A percentile compares a stretch with the other conserved stretches of the same genome.
These are phyloP conservation scores for Nicotiana tabacum DNA, from an alignment of 257 asterid species.

Conservation along the genomic window DNA sequence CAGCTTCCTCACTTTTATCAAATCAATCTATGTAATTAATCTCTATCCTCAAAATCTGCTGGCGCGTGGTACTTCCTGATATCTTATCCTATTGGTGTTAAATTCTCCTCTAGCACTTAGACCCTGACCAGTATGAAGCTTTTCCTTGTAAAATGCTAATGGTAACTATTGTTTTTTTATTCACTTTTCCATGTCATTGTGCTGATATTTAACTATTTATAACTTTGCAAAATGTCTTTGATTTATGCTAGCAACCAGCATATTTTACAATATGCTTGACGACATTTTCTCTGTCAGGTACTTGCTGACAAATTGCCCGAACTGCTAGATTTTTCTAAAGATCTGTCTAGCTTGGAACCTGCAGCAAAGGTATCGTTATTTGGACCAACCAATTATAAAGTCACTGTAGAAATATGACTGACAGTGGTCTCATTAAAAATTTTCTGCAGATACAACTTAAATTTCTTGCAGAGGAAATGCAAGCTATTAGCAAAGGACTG, in stretches of 20 bases:
- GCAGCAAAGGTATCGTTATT: slow-evolving; percentile 57
- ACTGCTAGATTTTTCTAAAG: slow-evolving; percentile 80
- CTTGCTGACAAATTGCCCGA: slow-evolving; percentile 84
- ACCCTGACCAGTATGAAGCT: background rate
- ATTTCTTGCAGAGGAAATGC: slow-evolving; percentile 94
- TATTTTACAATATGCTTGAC: background rate
- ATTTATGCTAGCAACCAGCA: background rate
- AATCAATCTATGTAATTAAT: background rate
- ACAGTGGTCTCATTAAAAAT: background rate
- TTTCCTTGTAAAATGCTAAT: background rate
- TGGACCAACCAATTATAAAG: background rate
- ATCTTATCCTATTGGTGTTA: background rate
- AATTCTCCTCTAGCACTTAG: background rate
- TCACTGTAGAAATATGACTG: background rate
- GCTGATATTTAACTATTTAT: background rate
- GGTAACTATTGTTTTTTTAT: background rate
- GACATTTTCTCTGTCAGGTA: slow-evolving; percentile 37
- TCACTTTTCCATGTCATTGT: background rate
- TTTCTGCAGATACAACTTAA: slow-evolving; percentile 70
- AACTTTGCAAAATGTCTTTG: background rate
- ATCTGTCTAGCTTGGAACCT: slow-evolving; percentile 78
- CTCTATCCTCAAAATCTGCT: background rate
- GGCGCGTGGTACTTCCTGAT: background rate
- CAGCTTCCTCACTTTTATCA: slow-evolving; percentile 2
- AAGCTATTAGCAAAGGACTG: slow-evolving; percentile 88